These are phyloP conservation scores for Ceratonia siliqua DNA, from an alignment of 306 rosid species.

Conservation along the genomic window DNA sequence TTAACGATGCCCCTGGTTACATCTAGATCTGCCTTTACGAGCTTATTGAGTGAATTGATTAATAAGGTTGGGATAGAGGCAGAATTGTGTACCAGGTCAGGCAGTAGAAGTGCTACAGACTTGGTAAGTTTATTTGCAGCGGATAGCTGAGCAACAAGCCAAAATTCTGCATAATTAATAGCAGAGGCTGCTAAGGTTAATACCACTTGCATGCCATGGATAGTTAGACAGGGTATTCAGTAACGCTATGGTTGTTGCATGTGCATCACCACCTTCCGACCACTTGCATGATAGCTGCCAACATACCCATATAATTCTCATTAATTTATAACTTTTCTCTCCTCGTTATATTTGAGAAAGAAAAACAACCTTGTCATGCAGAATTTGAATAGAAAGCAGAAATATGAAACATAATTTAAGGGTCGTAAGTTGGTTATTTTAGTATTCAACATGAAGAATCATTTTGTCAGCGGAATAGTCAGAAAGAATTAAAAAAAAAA, in stretches of 20 bases:
- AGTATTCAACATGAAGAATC: neutral
- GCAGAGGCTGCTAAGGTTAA: conserved; percentile 78
- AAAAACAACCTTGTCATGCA: no score
- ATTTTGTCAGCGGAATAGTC: neutral
- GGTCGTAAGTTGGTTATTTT: neutral
- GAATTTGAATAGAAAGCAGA: neutral
- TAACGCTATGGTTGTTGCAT: conserved; percentile 60
- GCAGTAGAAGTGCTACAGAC: conserved; percentile 69
- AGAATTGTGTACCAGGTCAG: conserved; percentile 58
- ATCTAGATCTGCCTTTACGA: conserved; percentile 50
- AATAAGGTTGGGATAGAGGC: conserved; percentile 54
- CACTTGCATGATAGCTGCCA: conserved; percentile 73
- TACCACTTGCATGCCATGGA: conserved; percentile 88
- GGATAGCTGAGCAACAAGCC: conserved; percentile 75
- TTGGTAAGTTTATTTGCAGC: conserved; percentile 66
- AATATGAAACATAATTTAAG: neutral
- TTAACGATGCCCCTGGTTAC: conserved; percentile 61
- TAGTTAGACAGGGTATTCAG: conserved; percentile 62
- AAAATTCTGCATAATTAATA: conserved; percentile 70
- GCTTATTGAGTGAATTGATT: conserved; percentile 66
- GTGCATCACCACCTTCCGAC: conserved; percentile 71
- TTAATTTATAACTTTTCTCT: neutral
- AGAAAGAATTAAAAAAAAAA: conserved; percentile 16
- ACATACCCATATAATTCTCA: neutral
- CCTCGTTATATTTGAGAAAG: neutral